A percentile compares a stretch with the other conserved stretches of the same genome.
These are phyloP conservation scores for Nigrospora sphaerica DNA, from an alignment of 2,329 filamentous ascomycete species.

Conservation along the genomic window DNA sequence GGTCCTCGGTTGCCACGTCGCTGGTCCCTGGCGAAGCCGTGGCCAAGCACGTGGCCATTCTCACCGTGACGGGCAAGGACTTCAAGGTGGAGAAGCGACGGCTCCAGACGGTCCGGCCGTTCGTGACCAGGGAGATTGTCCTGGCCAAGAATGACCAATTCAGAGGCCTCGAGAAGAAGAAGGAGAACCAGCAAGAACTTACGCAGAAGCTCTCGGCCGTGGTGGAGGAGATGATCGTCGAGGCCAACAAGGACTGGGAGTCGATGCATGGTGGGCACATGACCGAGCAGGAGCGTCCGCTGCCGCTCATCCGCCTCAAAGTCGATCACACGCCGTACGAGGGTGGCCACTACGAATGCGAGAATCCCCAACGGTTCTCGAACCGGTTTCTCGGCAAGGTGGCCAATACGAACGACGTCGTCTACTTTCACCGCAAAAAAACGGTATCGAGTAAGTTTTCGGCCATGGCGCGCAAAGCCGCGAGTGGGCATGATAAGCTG, in stretches of 20 bases:
- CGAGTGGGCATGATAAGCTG: conserved; percentile 4
- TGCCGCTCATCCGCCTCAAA: conserved; percentile 81
- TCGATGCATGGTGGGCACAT: conserved; percentile 36
- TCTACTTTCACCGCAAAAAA: conserved; percentile 90
- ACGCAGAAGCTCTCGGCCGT: conserved; percentile 69
- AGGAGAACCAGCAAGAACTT: conserved; percentile 76
- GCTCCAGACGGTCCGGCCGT: conserved; percentile 83
- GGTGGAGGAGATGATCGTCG: conserved; percentile 79
- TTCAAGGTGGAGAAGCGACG: conserved; percentile 76
- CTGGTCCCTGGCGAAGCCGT: conserved; percentile 84
- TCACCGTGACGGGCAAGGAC: conserved; percentile 75
- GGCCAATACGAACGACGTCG: conserved; percentile 88
- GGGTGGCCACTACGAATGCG: conserved; percentile 78
- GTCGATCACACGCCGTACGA: conserved; percentile 86
- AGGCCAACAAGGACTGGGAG: conserved; percentile 77
- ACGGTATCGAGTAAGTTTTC: conserved; percentile 39
- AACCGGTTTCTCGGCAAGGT: conserved; percentile 87
- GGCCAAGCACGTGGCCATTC: conserved; percentile 80
- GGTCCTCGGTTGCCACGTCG: conserved; percentile 92
- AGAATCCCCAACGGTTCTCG: conserved; percentile 94
- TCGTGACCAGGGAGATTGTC: conserved; percentile 77
- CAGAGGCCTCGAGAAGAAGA: conserved; percentile 68
- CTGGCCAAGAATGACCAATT: conserved; percentile 71
- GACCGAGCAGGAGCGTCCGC: conserved; percentile 47
- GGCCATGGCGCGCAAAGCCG: not conserved